Evolutionary conservation across 768 basidiomycete species (phyloP).

Genomic region (Thelephora ganbajun): DNA sequence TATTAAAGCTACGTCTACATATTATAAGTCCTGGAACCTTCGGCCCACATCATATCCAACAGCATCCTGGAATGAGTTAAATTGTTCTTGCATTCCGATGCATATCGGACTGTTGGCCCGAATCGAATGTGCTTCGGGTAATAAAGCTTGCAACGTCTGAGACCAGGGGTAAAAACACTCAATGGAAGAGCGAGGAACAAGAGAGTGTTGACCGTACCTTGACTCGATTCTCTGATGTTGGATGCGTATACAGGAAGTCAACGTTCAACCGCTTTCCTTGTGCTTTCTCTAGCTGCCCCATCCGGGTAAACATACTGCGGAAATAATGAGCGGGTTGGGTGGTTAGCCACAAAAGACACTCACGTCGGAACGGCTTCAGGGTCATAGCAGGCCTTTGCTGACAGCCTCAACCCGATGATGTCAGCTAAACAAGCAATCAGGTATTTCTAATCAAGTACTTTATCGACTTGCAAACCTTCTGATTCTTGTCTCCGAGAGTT

Average conservation of each 20-base stretch:
- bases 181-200: not conserved
- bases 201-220: conserved; percentile 30
- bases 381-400: conserved; percentile 78
- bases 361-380: conserved; percentile 65
- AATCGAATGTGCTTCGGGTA: conserved; percentile 45
- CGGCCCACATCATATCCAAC: not conserved
- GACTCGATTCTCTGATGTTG: conserved; percentile 56
- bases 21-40: no score
- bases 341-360: conserved; percentile 10
- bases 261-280: conserved; percentile 15
- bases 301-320: conserved; percentile 53
- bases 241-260: conserved; percentile 75
- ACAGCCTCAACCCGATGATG: conserved; percentile 67
- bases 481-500: conserved; percentile 73
- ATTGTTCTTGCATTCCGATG: conserved; percentile 11
- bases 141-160: conserved; percentile 29
- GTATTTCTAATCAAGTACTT: not conserved
- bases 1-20: no score
- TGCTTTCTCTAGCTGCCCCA: conserved; percentile 41
- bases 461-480: conserved; percentile 38
- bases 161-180: not conserved
- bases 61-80: not conserved
- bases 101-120: conserved; percentile 46
- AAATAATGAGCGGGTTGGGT: not conserved
- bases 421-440: conserved; percentile 41